Conservation (phyloP, 257 asterid species). For the Solanum gracilifrons region DNA sequence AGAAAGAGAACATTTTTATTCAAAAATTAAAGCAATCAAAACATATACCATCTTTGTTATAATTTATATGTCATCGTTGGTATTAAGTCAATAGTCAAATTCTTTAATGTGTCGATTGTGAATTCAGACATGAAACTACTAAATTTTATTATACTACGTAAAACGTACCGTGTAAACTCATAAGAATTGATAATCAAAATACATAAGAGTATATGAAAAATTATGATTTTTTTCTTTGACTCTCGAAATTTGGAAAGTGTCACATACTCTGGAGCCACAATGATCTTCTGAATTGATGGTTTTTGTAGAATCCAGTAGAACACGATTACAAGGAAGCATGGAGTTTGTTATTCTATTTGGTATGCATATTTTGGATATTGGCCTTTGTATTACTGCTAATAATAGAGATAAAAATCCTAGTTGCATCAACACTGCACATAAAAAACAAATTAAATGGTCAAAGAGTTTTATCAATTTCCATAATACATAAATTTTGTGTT, state of each 20-base stretch:
- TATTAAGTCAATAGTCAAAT: neutral
- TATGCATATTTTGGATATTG: constrained; percentile 49
- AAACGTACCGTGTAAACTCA: neutral
- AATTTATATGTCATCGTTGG: neutral
- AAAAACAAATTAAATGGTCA: neutral
- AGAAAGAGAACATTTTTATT: neutral
- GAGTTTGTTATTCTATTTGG: constrained; percentile 29
- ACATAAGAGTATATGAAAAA: neutral
- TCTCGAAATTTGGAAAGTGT: neutral
- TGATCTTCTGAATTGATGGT: constrained; percentile 29
- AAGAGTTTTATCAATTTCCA: neutral
- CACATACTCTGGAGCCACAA: constrained; percentile 44
- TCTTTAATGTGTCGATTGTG: neutral
- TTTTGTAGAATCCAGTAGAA: neutral
- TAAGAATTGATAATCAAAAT: neutral
- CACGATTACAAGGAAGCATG: constrained; percentile 58
- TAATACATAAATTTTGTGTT: neutral
- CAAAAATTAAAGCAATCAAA: neutral
- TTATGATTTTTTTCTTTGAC: too few relatives aligned
- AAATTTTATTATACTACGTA: neutral
- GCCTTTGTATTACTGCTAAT: constrained; percentile 41
- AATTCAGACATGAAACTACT: neutral
- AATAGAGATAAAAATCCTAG: constrained; percentile 70
- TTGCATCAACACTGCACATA: constrained; percentile 53
- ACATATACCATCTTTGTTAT: neutral